A percentile compares a stretch with the other conserved stretches of the same genome.
Evolutionary conservation across 257 asterid species (phyloP).

Genomic region (Galeopsis tetrahit): DNA sequence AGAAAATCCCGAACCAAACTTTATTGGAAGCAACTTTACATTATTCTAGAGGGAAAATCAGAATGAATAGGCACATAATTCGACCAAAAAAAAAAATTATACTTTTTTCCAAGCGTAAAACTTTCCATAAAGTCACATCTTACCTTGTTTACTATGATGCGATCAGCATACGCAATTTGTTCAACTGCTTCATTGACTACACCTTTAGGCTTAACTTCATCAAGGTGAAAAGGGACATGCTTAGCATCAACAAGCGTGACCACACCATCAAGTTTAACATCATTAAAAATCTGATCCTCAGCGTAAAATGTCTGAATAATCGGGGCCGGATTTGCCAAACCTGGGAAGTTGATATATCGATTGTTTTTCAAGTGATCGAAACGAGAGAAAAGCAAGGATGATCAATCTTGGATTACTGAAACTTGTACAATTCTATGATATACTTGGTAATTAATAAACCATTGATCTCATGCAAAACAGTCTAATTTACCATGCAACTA

Average conservation of each 20-base stretch:
- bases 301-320: constrained; percentile 98
- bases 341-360: constrained; percentile 41
- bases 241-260: constrained; percentile 97
- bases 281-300: constrained; percentile 93
- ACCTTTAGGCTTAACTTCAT: constrained; percentile 89
- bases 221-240: constrained; percentile 78
- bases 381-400: not conserved
- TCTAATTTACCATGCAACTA: too few relatives aligned
- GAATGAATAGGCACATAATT: not conserved
- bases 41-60: constrained; percentile 13
- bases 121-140: not conserved
- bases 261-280: constrained; percentile 97
- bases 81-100: not conserved
- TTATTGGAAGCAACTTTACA: not conserved
- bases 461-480: too few relatives aligned
- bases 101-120: not conserved
- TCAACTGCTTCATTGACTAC: constrained; percentile 94
- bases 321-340: constrained; percentile 97
- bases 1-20: not conserved
- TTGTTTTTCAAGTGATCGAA: not conserved
- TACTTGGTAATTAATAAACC: not conserved
- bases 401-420: constrained; percentile 3
- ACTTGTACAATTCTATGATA: not conserved
- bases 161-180: constrained; percentile 99
- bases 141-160: constrained; percentile 94